Base-by-base conservation (phyloP, 2,329 filamentous ascomycete genomes). In the Pseudopyrenochaeta lycopersici region DNA sequence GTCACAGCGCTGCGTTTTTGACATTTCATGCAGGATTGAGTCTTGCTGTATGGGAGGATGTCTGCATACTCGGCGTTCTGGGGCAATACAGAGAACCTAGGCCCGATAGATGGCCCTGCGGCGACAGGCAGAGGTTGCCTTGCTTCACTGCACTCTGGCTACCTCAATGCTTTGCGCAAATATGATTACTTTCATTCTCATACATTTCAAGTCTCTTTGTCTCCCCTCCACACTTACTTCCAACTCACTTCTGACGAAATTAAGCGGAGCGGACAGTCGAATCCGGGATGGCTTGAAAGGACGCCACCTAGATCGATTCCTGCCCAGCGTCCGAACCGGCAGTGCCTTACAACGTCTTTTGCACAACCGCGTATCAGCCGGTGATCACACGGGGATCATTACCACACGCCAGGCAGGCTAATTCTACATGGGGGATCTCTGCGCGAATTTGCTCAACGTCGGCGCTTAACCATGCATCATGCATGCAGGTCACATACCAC, bases 281-380 rank as follows among this genome's bases (percentile, higher is more conserved):
- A 39, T 39, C 23, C 27, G 32, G 23, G 21, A 39, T 52, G 46
- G 57, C 43, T 48, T 49, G 41, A 40, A 39, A n/a, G 23, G 29
- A 45, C 46, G 52, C 47, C 52, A 63, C 57, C 40, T 14, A 48
- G 47, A 44, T 49, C 40, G 46, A 49, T 49, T 46, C 49, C 40
- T 58, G 46, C 40, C 56, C n/a, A 44, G 42, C 21, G 42, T 44
- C 51, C 33, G 44, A 27, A 49, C 60, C 47, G 54, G 65, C 58
- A 63, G 42, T 54, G 52, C 56, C n/a, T 56, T 56, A 57, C 47
- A 62, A 61, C 58, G 60, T 62, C 54, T 67, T 64, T 47, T 48
- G 60, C 53, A 49, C 56, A 54, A 57, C 53, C 57, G 56, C 60
- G 58, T 45, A 45, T 58, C 40, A 54, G 50, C 52, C 41, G 23